These are phyloP conservation scores for Phycomyces blakesleeanus DNA, from an alignment of 192 early-diverging fungal genomes.

Conservation along the genomic window DNA sequence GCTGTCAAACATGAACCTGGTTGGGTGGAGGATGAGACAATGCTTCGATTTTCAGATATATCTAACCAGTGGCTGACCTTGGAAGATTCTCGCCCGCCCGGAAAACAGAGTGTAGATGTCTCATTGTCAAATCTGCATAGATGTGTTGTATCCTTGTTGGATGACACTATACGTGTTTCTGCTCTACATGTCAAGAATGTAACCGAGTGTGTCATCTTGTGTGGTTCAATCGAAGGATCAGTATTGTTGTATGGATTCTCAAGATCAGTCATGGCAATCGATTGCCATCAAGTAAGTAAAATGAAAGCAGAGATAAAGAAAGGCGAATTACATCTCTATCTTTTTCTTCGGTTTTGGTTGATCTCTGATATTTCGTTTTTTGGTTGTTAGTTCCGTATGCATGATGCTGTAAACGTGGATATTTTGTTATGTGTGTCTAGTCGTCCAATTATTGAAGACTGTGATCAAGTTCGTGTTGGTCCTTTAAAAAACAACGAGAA, in stretches of 20 bases:
- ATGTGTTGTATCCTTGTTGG: conserved; percentile 65
- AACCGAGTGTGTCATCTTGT: conserved; percentile 61
- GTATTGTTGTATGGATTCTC: conserved; percentile 65
- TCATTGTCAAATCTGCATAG: conserved; percentile 51
- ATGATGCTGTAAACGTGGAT: conserved; percentile 60
- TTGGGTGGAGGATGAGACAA: neutral
- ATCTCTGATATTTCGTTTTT: conserved; percentile 7
- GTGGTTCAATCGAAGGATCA: conserved; percentile 66
- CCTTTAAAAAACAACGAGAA: conserved; percentile 37
- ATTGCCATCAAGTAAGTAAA: conserved; percentile 78
- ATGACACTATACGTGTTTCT: conserved; percentile 42
- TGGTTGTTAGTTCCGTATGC: conserved; percentile 71
- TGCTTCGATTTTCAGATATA: conserved; percentile 6
- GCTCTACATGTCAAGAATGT: conserved; percentile 78
- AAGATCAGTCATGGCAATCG: conserved; percentile 58
- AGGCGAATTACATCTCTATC: too few species aligned
- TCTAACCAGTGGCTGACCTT: neutral
- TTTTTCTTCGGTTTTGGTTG: too few species aligned
- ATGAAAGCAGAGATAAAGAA: too few species aligned
- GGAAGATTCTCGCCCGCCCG: neutral
- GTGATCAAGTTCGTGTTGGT: conserved; percentile 63
- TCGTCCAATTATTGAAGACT: conserved; percentile 87
- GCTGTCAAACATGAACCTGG: too few species aligned
- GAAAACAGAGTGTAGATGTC: conserved; percentile 46
- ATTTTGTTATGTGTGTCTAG: conserved; percentile 69